These are phyloP conservation scores for Allomyces arbusculus DNA, from an alignment of 192 early-diverging fungal species.

Conservation along the genomic window DNA sequence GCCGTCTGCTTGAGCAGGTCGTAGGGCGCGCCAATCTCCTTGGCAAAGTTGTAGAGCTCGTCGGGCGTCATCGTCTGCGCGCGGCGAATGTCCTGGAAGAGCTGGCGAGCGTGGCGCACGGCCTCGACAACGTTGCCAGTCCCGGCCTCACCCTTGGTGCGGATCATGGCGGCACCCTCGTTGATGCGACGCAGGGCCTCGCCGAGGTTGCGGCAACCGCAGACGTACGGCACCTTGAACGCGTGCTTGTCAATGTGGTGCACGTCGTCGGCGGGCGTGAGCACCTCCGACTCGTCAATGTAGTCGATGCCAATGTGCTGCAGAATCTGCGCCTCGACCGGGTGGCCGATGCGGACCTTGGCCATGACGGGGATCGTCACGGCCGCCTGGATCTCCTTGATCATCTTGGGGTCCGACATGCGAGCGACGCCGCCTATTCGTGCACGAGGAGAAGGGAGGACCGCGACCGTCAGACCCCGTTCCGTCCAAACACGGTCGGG, in stretches of 20 bases:
- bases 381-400: constrained; percentile 83
- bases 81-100: constrained; percentile 67
- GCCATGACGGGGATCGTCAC: constrained; percentile 98
- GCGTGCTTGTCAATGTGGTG: constrained; percentile 92
- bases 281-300: constrained; percentile 94
- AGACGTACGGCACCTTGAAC: constrained; percentile 87
- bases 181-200: constrained; percentile 89
- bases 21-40: constrained; percentile 84
- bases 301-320: constrained; percentile 78
- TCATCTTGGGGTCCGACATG: constrained; percentile 97
- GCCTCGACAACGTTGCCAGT: constrained; percentile 97
- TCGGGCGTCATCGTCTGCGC: constrained; percentile 65
- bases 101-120: constrained; percentile 81
- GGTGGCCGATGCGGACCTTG: constrained; percentile 94
- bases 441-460: not conserved
- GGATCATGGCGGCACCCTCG: constrained; percentile 95
- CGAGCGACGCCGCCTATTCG: constrained; percentile 68
- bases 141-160: constrained; percentile 96
- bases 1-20: constrained; percentile 77
- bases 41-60: constrained; percentile 87
- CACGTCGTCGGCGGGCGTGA: constrained; percentile 85
- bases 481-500: too few relatives aligned
- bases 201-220: constrained; percentile 88
- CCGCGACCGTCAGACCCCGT: not conserved
- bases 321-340: constrained; percentile 96